Conservation (phyloP, 1,284 basidiomycete genomes). For the Melampsora americana region DNA sequence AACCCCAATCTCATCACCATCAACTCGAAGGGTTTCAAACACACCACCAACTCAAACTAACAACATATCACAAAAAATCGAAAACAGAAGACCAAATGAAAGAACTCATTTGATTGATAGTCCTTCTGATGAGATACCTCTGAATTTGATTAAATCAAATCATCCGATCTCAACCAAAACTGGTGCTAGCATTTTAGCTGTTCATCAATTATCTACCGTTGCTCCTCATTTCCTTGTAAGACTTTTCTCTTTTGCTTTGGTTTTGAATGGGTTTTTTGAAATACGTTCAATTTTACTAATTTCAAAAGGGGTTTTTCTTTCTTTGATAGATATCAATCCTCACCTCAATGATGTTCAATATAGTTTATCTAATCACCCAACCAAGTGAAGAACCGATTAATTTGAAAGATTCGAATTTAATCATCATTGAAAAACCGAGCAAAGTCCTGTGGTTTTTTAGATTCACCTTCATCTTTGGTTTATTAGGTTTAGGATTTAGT, state of each 20-base stretch:
- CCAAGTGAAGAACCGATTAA: not conserved
- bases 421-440: not conserved
- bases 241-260: not conserved
- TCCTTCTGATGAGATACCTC: not conserved
- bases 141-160: not conserved
- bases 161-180: not conserved
- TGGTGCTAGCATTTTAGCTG: conserved; percentile 12
- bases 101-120: not conserved
- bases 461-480: not conserved
- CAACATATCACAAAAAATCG: too few relatives aligned
- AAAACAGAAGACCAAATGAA: not conserved
- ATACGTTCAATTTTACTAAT: not conserved
- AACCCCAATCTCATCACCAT: not conserved
- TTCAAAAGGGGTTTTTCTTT: not conserved
- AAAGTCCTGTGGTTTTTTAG: conserved; percentile 17
- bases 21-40: not conserved
- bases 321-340: conserved; percentile 18
- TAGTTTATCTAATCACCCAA: conserved; percentile 9
- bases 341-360: conserved; percentile 11
- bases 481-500: not conserved
- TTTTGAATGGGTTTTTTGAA: not conserved
- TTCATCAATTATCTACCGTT: conserved; percentile 19
- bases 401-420: not conserved
- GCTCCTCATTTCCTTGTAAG: conserved; percentile 35
- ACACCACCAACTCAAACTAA: not conserved